phyloP scores from a whole-genome alignment of 306 rosid genomes.

The Luffa acutangula region DNA sequence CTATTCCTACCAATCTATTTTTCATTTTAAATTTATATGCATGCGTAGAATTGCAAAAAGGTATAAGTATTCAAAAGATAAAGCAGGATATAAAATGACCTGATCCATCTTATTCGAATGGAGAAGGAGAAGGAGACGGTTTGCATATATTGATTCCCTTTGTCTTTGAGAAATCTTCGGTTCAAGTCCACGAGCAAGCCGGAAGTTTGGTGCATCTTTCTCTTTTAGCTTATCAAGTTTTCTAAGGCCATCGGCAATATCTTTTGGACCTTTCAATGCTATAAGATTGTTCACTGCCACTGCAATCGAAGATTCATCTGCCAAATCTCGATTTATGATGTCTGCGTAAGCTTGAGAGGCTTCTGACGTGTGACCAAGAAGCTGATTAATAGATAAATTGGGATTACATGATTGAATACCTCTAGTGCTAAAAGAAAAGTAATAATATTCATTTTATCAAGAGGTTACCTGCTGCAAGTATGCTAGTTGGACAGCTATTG shows the following conservation, averaged over 20 bases:
- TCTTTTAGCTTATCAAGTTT: constrained; percentile 83
- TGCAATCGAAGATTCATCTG: constrained; percentile 75
- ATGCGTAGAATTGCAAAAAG: not conserved
- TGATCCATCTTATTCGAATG: constrained; percentile 87
- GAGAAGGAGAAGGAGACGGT: constrained; percentile 79
- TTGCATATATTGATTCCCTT: constrained; percentile 68
- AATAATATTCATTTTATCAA: not conserved
- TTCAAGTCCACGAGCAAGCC: constrained; percentile 60
- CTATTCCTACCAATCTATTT: not conserved
- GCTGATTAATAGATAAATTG: constrained; percentile 40
- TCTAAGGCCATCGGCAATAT: constrained; percentile 87
- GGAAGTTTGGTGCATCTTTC: constrained; percentile 59
- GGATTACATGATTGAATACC: constrained; percentile 16
- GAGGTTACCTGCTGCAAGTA: constrained; percentile 76
- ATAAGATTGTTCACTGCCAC: constrained; percentile 91
- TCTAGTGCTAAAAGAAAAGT: constrained; percentile 7
- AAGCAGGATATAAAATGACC: constrained; percentile 30
- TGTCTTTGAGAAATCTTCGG: constrained; percentile 61
- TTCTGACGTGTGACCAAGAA: constrained; percentile 70
- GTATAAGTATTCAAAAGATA: not conserved
- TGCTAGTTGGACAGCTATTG: constrained; percentile 87
- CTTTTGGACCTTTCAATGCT: constrained; percentile 75
- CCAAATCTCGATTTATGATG: constrained; percentile 58
- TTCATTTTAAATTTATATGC: not conserved
- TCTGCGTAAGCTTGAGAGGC: constrained; percentile 57